Evolutionary conservation across 306 rosid species (phyloP).

Genomic region (Luffa aegyptiaca): DNA sequence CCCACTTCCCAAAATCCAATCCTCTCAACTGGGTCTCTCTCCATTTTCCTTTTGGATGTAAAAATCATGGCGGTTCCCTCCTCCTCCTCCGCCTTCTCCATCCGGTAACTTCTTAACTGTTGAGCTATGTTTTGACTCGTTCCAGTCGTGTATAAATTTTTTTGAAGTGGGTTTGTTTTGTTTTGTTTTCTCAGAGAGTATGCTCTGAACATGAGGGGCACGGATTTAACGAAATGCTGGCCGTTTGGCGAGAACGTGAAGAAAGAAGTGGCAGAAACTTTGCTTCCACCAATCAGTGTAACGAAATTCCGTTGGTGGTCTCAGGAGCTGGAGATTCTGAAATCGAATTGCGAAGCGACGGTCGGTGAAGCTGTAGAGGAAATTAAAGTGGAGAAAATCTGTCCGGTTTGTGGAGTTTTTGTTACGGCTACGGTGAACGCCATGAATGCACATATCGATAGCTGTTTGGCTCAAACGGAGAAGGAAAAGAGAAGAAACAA

Average conservation of each 20-base stretch:
- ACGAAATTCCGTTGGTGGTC: constrained; percentile 68
- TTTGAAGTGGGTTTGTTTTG: background rate
- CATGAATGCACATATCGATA: constrained; percentile 50
- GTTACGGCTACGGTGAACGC: constrained; percentile 48
- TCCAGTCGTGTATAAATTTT: background rate
- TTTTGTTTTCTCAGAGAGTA: constrained; percentile 44
- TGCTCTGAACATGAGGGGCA: constrained; percentile 59
- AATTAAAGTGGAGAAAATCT: constrained; percentile 33
- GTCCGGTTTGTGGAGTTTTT: constrained; percentile 63
- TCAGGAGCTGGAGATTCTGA: constrained; percentile 37
- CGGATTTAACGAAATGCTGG: constrained; percentile 60
- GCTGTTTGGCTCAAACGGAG: constrained; percentile 42
- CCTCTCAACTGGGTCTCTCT: background rate
- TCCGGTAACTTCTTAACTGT: constrained; percentile 36
- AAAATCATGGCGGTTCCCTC: constrained; percentile 41
- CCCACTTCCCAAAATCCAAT: constrained; percentile 1
- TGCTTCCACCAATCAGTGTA: constrained; percentile 67
- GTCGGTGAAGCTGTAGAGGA: constrained; percentile 16
- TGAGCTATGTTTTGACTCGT: background rate
- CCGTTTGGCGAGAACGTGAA: constrained; percentile 37
- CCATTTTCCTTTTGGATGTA: background rate
- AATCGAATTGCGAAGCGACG: constrained; percentile 16
- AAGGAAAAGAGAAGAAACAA: constrained; percentile 28
- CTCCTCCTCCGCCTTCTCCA: constrained; percentile 67
- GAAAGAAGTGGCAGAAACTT: constrained; percentile 20